A percentile compares a stretch with the other conserved stretches of the same genome.
These are phyloP conservation scores for Malus hybrid DNA, from an alignment of 331 rosid species.

Conservation along the genomic window DNA sequence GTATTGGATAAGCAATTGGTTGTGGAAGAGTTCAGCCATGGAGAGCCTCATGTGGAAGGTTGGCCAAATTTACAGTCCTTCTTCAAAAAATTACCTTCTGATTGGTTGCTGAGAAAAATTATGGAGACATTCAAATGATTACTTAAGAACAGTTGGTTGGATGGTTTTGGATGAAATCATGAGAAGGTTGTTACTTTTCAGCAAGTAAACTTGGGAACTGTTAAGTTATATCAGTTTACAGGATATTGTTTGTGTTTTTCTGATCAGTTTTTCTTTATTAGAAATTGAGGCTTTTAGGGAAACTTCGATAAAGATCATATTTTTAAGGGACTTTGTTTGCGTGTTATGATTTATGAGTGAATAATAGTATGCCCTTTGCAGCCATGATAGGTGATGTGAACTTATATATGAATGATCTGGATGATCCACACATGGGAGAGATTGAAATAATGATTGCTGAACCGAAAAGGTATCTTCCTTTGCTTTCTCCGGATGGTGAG, in stretches of 20 bases:
- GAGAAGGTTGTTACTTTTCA: neutral
- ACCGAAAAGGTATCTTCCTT: conserved; percentile 47
- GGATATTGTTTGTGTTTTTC: neutral
- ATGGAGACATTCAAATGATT: neutral
- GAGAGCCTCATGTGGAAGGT: conserved; percentile 76
- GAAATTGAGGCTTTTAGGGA: neutral
- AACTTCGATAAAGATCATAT: neutral
- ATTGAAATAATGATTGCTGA: conserved; percentile 94
- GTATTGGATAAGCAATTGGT: conserved; percentile 53
- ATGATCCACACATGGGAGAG: conserved; percentile 66
- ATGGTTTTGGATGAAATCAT: neutral
- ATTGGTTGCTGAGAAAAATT: neutral
- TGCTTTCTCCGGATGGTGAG: conserved; percentile 6
- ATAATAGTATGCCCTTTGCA: conserved; percentile 30
- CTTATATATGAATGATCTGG: conserved; percentile 69
- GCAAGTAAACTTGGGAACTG: neutral
- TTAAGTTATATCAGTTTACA: neutral
- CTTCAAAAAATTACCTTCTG: neutral
- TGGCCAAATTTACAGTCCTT: neutral
- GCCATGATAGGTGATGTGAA: conserved; percentile 97
- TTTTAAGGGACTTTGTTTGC: neutral
- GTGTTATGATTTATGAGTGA: neutral
- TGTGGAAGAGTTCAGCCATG: conserved; percentile 52
- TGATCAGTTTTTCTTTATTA: neutral
- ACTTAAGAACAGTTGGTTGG: neutral